phyloP scores from a whole-genome alignment of 345 rosid genomes.

The Turnera subulata region DNA sequence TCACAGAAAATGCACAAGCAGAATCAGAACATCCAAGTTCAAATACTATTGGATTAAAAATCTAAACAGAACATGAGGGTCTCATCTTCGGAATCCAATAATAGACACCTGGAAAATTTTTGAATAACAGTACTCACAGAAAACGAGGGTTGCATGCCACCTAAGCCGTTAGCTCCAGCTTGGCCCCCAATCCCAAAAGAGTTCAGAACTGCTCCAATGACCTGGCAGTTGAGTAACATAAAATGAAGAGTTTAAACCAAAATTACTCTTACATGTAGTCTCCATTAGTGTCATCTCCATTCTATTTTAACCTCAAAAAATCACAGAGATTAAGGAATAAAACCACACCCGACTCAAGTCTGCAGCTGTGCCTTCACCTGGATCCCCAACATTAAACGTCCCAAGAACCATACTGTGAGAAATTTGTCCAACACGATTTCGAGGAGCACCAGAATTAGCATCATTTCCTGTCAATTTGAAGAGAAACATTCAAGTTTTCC shows the following conservation, averaged over 20 bases:
- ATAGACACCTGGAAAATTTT: no score
- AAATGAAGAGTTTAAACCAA: not conserved
- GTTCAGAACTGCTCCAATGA: conserved; percentile 82
- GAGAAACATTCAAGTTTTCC: not conserved
- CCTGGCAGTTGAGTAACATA: conserved; percentile 40
- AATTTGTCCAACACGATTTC: conserved; percentile 58
- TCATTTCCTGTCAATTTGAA: conserved; percentile 50
- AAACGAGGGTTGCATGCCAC: conserved; percentile 45
- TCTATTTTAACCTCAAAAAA: conserved; percentile 2
- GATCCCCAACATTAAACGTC: conserved; percentile 73
- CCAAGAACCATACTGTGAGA: conserved; percentile 90
- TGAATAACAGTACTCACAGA: conserved; percentile 27
- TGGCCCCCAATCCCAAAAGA: conserved; percentile 73
- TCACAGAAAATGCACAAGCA: no score
- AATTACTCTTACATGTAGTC: not conserved
- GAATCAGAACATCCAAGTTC: no score
- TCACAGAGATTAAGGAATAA: not conserved
- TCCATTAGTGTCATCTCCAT: not conserved
- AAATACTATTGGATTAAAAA: not conserved
- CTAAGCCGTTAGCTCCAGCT: conserved; percentile 28
- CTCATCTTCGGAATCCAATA: not conserved
- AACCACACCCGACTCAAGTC: conserved; percentile 58
- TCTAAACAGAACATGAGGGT: not conserved
- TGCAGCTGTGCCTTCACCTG: conserved; percentile 62
- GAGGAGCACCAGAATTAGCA: conserved; percentile 46